Percentiles rank a stretch among this genome's conserved stretches.
Evolutionary conservation across 2,329 filamentous ascomycete genomes (phyloP).

Genomic region (Fulvia fulva): DNA sequence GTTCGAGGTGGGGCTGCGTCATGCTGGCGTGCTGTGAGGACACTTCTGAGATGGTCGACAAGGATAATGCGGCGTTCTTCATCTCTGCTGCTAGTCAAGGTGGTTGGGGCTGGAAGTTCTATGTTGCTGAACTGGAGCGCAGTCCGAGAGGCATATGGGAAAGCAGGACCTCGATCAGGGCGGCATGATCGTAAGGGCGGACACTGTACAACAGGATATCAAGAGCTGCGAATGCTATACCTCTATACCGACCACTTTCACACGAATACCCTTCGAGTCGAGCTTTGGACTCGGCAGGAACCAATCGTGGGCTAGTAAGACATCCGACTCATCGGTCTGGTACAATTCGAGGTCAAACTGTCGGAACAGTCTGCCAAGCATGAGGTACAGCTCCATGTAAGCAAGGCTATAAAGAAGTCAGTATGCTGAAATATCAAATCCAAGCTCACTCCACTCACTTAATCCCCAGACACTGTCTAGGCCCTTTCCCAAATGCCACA

Average conservation of each 20-base stretch:
- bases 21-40: not conserved
- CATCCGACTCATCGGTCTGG: slow-evolving; percentile 17
- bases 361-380: slow-evolving; percentile 17
- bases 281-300: slow-evolving; percentile 21
- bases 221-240: not conserved
- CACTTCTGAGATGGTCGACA: not conserved
- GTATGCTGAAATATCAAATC: too few relatives aligned
- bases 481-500: slow-evolving; percentile 36
- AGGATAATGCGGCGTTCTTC: not conserved
- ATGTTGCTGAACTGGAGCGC: not conserved
- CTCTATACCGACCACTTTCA: slow-evolving; percentile 14
- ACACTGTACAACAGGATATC: not conserved
- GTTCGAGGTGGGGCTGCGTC: not conserved
- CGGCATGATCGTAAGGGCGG: not conserved
- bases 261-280: slow-evolving; percentile 22
- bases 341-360: slow-evolving; percentile 23
- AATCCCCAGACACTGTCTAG: slow-evolving; percentile 30
- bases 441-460: slow-evolving; percentile 17
- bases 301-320: slow-evolving; percentile 19
- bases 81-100: slow-evolving; percentile 2
- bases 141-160: not conserved
- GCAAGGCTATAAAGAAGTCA: slow-evolving; percentile 15
- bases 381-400: slow-evolving; percentile 26
- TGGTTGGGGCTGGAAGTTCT: slow-evolving; percentile 3
- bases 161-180: not conserved